Evolutionary conservation across 1,284 basidiomycete species (phyloP).

Genomic region (Lignosus rhinocerotis): DNA sequence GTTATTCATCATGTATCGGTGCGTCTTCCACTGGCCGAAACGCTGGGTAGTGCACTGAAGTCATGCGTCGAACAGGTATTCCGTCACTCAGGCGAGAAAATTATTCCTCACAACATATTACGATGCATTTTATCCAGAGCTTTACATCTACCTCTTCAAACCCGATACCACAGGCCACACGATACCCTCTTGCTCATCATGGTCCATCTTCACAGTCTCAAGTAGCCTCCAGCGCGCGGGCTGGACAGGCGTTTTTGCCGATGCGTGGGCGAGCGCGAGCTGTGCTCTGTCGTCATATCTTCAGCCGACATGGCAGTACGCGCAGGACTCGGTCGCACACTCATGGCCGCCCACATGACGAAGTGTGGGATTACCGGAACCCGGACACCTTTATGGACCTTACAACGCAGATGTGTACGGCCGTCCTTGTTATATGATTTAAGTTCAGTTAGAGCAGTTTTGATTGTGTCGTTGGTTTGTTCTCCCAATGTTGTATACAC

Average conservation of each 20-base stretch:
- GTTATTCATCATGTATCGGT: conserved; percentile 32
- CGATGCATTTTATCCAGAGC: conserved; percentile 71
- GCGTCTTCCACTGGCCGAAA: conserved; percentile 3
- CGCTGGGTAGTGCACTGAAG: not conserved
- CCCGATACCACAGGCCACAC: conserved; percentile 42
- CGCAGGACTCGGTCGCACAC: conserved; percentile 22
- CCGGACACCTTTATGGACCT: conserved; percentile 1
- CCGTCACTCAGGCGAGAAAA: conserved; percentile 40
- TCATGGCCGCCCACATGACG: conserved; percentile 43
- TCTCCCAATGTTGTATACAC: conserved; percentile 18
- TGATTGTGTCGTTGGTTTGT: conserved; percentile 10
- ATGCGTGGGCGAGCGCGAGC: conserved; percentile 33
- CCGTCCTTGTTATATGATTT: conserved; percentile 9
- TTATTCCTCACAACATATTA: conserved; percentile 64
- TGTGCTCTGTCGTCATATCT: conserved; percentile 32
- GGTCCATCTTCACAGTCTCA: conserved; percentile 29
- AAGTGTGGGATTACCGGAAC: not conserved
- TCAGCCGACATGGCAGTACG: conserved; percentile 32
- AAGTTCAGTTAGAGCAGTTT: conserved; percentile 13
- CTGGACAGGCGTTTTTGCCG: conserved; percentile 31
- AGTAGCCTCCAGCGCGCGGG: conserved; percentile 34
- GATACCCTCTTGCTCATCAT: conserved; percentile 31
- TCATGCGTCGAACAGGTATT: conserved; percentile 31
- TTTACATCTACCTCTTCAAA: conserved; percentile 54
- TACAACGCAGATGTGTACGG: conserved; percentile 6